phyloP scores from a whole-genome alignment of 2,329 filamentous ascomycete species.

The Ascocoryne sarcoides region DNA sequence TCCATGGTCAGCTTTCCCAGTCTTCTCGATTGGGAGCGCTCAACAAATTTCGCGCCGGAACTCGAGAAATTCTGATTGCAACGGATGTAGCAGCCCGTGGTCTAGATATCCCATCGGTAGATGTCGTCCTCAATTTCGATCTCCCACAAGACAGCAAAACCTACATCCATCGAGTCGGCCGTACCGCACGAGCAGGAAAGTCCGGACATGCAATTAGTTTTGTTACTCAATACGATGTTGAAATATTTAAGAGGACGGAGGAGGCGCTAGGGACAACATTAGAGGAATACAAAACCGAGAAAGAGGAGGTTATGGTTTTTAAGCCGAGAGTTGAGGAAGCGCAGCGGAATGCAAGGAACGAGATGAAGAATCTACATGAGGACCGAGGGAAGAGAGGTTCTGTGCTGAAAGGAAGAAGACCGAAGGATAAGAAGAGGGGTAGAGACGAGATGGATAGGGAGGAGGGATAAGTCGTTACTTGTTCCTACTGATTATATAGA shows the following conservation, averaged over 20 bases:
- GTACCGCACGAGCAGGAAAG: constrained; percentile 80
- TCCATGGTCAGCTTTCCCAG: constrained; percentile 89
- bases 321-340: constrained; percentile 72
- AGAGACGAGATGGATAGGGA: constrained; percentile 37
- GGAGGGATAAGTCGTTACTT: constrained; percentile 28
- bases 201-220: constrained; percentile 72
- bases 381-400: constrained; percentile 44
- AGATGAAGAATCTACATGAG: constrained; percentile 76
- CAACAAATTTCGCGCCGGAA: constrained; percentile 76
- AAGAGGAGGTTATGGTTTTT: constrained; percentile 81
- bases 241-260: constrained; percentile 75
- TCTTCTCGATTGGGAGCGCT: constrained; percentile 78
- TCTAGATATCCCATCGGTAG: constrained; percentile 87
- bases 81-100: constrained; percentile 92
- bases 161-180: constrained; percentile 82
- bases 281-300: constrained; percentile 56
- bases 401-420: constrained; percentile 42
- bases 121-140: constrained; percentile 80
- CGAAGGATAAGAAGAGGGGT: constrained; percentile 36
- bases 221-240: constrained; percentile 81
- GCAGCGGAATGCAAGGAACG: constrained; percentile 65
- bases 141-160: constrained; percentile 80
- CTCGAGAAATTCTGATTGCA: constrained; percentile 80
- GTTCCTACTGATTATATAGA: too few relatives aligned
- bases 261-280: constrained; percentile 72